Percentiles rank a stretch among this genome's conserved stretches.
Conservation (phyloP, 2,329 filamentous ascomycete species). For the Pseudocercospora vitis region DNA sequence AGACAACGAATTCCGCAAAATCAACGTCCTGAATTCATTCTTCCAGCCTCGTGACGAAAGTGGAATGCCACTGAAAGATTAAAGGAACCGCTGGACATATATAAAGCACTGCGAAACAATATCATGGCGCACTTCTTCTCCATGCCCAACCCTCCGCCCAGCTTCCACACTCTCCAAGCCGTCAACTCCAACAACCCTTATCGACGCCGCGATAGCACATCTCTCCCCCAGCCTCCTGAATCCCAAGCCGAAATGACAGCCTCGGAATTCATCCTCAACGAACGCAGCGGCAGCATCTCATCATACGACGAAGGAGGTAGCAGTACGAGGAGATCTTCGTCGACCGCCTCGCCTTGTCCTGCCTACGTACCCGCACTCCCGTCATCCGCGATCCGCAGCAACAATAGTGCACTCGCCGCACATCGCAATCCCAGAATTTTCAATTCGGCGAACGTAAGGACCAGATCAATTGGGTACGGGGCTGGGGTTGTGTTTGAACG, state of each 20-base stretch:
- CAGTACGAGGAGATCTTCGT: conserved; percentile 5
- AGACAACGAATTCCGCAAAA: neutral
- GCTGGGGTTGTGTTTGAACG: conserved; percentile 28
- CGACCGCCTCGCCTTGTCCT: conserved; percentile 4
- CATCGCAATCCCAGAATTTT: conserved; percentile 16
- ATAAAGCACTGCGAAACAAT: neutral
- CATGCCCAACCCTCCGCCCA: neutral
- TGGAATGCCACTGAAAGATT: neutral
- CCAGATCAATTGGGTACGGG: conserved; percentile 18
- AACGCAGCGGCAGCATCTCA: conserved; percentile 4
- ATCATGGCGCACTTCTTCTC: conserved; percentile 9
- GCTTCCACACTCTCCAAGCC: no score
- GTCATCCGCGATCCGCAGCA: conserved; percentile 6
- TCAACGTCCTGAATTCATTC: no score
- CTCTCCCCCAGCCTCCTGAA: conserved; percentile 36
- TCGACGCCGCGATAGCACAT: neutral
- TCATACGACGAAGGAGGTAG: conserved; percentile 1
- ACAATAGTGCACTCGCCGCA: conserved; percentile 18
- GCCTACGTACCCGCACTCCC: conserved; percentile 9
- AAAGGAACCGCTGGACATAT: neutral
- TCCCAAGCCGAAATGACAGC: conserved; percentile 38
- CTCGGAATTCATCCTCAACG: conserved; percentile 7
- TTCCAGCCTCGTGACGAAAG: no score
- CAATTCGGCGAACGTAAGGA: conserved; percentile 11
- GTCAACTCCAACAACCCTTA: neutral